These are phyloP conservation scores for Hura crepitans DNA, from an alignment of 441 rosid genomes.

Conservation along the genomic window DNA sequence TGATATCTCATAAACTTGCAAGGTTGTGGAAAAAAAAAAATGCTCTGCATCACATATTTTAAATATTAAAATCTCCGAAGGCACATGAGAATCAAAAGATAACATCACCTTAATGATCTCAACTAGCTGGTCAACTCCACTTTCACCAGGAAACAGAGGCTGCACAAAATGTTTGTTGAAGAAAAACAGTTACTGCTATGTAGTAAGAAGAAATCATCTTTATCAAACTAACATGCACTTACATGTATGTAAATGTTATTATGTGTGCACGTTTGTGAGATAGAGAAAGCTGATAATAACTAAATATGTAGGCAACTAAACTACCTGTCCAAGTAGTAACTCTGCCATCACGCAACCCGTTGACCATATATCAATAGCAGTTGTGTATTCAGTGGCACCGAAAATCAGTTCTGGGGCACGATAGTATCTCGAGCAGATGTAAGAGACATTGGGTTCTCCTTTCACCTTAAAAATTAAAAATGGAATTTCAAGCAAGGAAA, in stretches of 20 bases:
- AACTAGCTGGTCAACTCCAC: constrained; percentile 87
- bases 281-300: not conserved
- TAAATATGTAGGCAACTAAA: constrained; percentile 11
- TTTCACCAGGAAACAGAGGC: constrained; percentile 94
- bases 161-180: constrained; percentile 36
- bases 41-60: too few relatives aligned
- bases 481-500: constrained; percentile 26
- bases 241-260: too few relatives aligned
- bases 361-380: constrained; percentile 99
- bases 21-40: too few relatives aligned
- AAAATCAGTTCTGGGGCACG: constrained; percentile 99
- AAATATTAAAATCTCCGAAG: constrained; percentile 3
- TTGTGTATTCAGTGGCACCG: constrained; percentile 96
- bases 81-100: constrained; percentile 7
- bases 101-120: constrained; percentile 73
- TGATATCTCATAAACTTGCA: too few relatives aligned
- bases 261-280: not conserved
- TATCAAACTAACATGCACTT: constrained; percentile 9
- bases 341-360: constrained; percentile 99
- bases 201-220: constrained; percentile 2
- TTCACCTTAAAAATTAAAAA: constrained; percentile 55
- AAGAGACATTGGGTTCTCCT: constrained; percentile 97
- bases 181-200: not conserved
- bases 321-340: constrained; percentile 93
- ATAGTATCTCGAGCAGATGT: constrained; percentile 94